Evolutionary conservation across 768 basidiomycete genomes (phyloP).

Genomic region (Chalciporus pseudorubinellus): DNA sequence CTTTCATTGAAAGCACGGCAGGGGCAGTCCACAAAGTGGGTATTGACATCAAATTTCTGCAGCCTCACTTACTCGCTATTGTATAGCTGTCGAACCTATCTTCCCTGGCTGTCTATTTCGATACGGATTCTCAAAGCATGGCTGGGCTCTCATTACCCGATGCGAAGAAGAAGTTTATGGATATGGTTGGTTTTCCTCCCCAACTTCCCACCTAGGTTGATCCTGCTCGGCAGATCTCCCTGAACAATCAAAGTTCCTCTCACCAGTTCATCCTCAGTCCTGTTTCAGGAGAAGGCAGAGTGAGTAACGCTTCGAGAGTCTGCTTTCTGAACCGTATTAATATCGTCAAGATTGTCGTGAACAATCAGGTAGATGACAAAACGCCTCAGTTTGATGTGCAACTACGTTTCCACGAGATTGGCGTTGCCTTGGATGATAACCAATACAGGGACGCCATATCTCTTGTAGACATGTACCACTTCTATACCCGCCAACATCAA

Average conservation of each 20-base stretch:
- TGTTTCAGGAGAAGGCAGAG: conserved; percentile 91
- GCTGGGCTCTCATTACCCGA: conserved; percentile 63
- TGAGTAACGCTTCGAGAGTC: conserved; percentile 35
- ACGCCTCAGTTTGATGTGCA: conserved; percentile 86
- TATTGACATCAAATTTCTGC: not conserved
- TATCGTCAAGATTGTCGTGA: conserved; percentile 67
- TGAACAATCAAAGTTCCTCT: conserved; percentile 37
- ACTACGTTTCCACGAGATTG: conserved; percentile 90
- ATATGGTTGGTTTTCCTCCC: conserved; percentile 49
- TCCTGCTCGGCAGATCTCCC: conserved; percentile 44
- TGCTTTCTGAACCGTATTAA: not conserved
- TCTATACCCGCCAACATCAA: conserved; percentile 83
- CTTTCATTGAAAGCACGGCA: conserved; percentile 88
- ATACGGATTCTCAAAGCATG: conserved; percentile 86
- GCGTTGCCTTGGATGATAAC: conserved; percentile 84
- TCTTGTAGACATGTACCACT: conserved; percentile 94
- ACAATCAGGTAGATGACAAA: conserved; percentile 68
- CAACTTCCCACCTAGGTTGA: conserved; percentile 8
- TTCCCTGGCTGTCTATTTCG: conserved; percentile 90
- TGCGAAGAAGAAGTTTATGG: conserved; percentile 67
- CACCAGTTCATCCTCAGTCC: conserved; percentile 97
- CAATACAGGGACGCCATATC: conserved; percentile 95
- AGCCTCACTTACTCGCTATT: conserved; percentile 4
- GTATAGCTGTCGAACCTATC: conserved; percentile 76
- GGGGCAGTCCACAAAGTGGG: conserved; percentile 86